Conservation (phyloP, 2,329 filamentous ascomycete species). For the Pestalotiopsis sp. region DNA sequence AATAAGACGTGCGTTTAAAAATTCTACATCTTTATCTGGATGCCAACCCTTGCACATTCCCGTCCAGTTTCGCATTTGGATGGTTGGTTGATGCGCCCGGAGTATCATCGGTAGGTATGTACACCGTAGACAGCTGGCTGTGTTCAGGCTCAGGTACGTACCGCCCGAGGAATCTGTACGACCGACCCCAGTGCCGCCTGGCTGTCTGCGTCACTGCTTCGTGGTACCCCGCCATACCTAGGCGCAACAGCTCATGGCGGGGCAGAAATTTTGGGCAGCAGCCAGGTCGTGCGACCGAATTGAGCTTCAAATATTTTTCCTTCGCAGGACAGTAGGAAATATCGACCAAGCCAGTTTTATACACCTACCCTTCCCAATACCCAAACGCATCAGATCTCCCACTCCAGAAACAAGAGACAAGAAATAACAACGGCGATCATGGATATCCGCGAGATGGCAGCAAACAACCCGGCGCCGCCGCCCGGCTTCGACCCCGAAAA, state of each 20-base stretch:
- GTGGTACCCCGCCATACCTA: neutral
- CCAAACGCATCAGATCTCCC: neutral
- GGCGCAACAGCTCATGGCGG: constrained; percentile 3
- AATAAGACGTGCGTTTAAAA: too few relatives aligned
- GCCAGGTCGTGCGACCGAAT: neutral
- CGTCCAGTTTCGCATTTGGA: too few relatives aligned
- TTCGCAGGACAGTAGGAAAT: neutral
- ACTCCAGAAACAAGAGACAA: neutral
- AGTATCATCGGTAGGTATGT: neutral
- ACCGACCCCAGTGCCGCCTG: neutral
- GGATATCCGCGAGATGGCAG: constrained; percentile 10
- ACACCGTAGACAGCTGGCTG: neutral
- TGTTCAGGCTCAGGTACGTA: neutral
- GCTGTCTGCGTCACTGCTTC: neutral
- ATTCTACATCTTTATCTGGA: too few relatives aligned
- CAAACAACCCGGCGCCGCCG: constrained; percentile 9
- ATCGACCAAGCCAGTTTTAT: neutral
- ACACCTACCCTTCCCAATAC: neutral
- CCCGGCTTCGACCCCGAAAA: constrained; percentile 11
- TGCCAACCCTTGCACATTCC: too few relatives aligned
- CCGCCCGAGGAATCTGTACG: neutral
- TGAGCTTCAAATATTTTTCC: neutral
- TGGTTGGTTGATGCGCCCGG: neutral
- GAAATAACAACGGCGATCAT: neutral
- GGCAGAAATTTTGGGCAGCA: constrained; percentile 4